Evolutionary conservation across 306 rosid species (phyloP).

Genomic region (Pueraria montana): DNA sequence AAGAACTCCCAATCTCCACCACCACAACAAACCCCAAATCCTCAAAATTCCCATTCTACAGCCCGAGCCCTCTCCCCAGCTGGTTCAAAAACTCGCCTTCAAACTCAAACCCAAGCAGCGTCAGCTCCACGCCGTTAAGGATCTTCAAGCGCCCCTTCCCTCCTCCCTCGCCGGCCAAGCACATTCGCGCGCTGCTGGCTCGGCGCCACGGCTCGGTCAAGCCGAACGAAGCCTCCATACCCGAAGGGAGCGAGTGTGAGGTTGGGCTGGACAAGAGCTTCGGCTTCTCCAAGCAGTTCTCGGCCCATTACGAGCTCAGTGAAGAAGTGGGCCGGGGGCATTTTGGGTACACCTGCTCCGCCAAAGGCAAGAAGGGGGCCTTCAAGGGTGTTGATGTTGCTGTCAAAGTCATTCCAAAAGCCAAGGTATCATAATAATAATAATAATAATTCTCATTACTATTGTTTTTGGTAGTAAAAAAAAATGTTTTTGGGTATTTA

Average conservation of each 20-base stretch:
- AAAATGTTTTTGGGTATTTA: no score
- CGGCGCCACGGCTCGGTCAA: conserved; percentile 74
- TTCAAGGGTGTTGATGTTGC: conserved; percentile 78
- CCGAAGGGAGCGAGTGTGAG: conserved; percentile 73
- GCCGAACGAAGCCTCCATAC: conserved; percentile 76
- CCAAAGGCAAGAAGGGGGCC: conserved; percentile 66
- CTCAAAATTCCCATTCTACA: conserved; percentile 67
- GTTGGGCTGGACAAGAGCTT: conserved; percentile 66
- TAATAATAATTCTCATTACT: no score
- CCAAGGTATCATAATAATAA: conserved; percentile 56
- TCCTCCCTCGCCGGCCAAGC: conserved; percentile 84
- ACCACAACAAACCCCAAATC: neutral
- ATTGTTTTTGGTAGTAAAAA: no score
- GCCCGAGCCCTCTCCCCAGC: conserved; percentile 74
- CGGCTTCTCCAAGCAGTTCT: conserved; percentile 66
- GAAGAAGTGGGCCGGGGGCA: conserved; percentile 87
- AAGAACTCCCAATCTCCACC: neutral
- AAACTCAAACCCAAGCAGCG: conserved; percentile 54
- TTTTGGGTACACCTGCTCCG: conserved; percentile 82
- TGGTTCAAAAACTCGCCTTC: conserved; percentile 65
- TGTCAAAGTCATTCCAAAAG: conserved; percentile 80
- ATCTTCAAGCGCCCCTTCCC: conserved; percentile 76
- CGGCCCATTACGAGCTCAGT: conserved; percentile 62
- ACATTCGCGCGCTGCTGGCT: conserved; percentile 76
- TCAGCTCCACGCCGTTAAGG: conserved; percentile 67